A percentile compares a stretch with the other conserved stretches of the same genome.
phyloP scores from a whole-genome alignment of 768 basidiomycete genomes.

The Tremella fuciformis region DNA sequence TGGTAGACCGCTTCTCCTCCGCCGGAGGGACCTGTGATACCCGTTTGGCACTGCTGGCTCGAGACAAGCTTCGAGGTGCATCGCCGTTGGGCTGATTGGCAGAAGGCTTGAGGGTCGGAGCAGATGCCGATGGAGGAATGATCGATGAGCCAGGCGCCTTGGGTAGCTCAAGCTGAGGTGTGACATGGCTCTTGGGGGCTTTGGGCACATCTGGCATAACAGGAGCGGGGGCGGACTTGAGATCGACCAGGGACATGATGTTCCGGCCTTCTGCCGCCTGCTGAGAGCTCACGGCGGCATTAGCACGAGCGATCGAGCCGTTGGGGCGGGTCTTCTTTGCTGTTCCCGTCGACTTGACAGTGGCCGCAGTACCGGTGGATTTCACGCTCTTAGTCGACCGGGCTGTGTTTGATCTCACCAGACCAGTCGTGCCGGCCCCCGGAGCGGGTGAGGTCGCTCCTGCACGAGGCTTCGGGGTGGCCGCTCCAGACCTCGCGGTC shows the following conservation, averaged over 20 bases:
- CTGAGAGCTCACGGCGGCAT: slow-evolving; percentile 8
- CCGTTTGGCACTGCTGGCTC: slow-evolving; percentile 21
- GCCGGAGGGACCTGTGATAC: slow-evolving; percentile 4
- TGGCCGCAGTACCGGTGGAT: slow-evolving; percentile 24
- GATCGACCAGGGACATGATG: slow-evolving; percentile 45
- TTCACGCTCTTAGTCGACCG: slow-evolving; percentile 28
- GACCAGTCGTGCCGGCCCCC: slow-evolving; percentile 6
- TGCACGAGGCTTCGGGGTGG: slow-evolving; percentile 13
- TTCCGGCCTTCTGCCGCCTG: slow-evolving; percentile 33
- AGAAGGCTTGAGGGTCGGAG: slow-evolving; percentile 1
- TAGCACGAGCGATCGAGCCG: slow-evolving; percentile 29
- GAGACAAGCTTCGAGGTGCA: slow-evolving; percentile 17
- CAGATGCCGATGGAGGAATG: slow-evolving; percentile 14
- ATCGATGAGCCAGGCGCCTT: slow-evolving; percentile 45
- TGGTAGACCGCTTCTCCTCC: slow-evolving; percentile 22
- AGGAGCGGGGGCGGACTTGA: slow-evolving; percentile 14
- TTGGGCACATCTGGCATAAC: slow-evolving; percentile 50
- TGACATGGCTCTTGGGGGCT: slow-evolving; percentile 47
- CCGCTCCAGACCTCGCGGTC: slow-evolving; percentile 25
- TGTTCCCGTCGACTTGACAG: slow-evolving; percentile 32
- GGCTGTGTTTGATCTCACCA: slow-evolving; percentile 34
- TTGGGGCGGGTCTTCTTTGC: slow-evolving; percentile 34
- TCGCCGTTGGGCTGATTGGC: slow-evolving; percentile 14
- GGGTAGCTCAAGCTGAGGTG: slow-evolving; percentile 42
- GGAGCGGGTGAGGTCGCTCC: slow-evolving; percentile 8